Conservation (phyloP, 805 yeast genomes). For the Saturnispora diversa region DNA sequence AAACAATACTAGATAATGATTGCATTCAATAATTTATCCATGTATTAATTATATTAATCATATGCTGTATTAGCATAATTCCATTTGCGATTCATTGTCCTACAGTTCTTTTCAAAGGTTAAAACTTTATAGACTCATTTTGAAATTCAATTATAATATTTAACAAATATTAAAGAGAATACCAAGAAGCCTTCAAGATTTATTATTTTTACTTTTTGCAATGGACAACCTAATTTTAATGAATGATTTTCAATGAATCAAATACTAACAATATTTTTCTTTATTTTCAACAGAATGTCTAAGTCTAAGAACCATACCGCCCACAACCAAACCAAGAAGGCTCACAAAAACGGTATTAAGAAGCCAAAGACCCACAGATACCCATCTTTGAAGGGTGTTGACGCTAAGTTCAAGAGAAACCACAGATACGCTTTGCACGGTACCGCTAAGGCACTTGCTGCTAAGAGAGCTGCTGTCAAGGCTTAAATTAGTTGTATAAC, state of each 20-base stretch:
- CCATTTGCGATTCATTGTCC: too few relatives aligned
- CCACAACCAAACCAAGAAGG: conserved; percentile 99
- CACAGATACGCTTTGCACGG: conserved; percentile 99
- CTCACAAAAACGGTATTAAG: conserved; percentile 99
- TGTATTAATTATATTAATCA: too few relatives aligned
- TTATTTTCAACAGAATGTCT: conserved; percentile 51
- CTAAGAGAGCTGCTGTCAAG: conserved; percentile 34
- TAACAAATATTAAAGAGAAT: too few relatives aligned
- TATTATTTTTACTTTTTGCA: not conserved
- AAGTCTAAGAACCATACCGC: conserved; percentile 99
- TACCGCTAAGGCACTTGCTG: conserved; percentile 89
- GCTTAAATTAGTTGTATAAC: conserved; percentile 9
- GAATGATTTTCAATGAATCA: not conserved
- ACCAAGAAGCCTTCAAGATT: too few relatives aligned
- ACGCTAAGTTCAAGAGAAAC: conserved; percentile 98
- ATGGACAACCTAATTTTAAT: not conserved
- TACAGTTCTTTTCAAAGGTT: too few relatives aligned
- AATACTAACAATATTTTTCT: conserved; percentile 8
- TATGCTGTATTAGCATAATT: too few relatives aligned
- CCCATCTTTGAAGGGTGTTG: conserved; percentile 98
- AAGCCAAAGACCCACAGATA: conserved; percentile 97
- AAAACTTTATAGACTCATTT: too few relatives aligned
- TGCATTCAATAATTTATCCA: too few relatives aligned
- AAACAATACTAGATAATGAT: too few relatives aligned
- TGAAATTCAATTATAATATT: too few relatives aligned